Evolutionary conservation across 1,284 basidiomycete genomes (phyloP).

Genomic region (Melanopsichium pennsylvanicum): DNA sequence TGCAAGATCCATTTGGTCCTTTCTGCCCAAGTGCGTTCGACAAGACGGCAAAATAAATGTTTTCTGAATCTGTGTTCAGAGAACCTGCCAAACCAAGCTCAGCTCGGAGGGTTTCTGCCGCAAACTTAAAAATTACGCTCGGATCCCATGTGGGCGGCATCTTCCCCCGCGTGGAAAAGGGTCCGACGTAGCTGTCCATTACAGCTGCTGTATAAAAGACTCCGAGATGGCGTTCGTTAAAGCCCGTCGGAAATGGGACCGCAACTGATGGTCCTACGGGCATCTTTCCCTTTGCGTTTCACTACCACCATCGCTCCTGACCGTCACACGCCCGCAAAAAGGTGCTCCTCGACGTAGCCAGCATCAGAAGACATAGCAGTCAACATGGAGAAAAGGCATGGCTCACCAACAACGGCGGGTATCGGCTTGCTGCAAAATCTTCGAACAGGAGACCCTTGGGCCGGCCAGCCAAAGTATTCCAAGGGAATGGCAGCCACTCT

Average conservation of each 20-base stretch:
- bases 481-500: slow-evolving; percentile 29
- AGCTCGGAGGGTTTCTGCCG: slow-evolving; percentile 21
- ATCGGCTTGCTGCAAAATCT: slow-evolving; percentile 31
- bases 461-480: slow-evolving; percentile 43
- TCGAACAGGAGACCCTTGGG: slow-evolving; percentile 42
- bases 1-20: too few species aligned
- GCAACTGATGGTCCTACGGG: too few species aligned
- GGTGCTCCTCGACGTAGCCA: too few species aligned
- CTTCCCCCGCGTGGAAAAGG: slow-evolving; percentile 5
- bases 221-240: slow-evolving; percentile 15
- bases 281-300: too few species aligned
- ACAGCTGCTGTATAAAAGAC: too few species aligned
- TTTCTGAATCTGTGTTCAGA: too few species aligned
- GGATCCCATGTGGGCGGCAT: slow-evolving; percentile 10
- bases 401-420: slow-evolving; percentile 27
- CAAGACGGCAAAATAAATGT: too few species aligned
- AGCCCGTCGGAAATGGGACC: too few species aligned
- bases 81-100: too few species aligned
- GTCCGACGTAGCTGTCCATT: too few species aligned
- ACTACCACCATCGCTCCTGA: slow-evolving; percentile 5
- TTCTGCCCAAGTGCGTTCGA: too few species aligned
- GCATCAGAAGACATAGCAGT: neutral
- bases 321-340: too few species aligned
- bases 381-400: slow-evolving; percentile 28
- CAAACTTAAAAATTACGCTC: neutral